Base-by-base conservation (phyloP, 2,329 filamentous ascomycete species). In the Myriosclerotinia curreyana region DNA sequence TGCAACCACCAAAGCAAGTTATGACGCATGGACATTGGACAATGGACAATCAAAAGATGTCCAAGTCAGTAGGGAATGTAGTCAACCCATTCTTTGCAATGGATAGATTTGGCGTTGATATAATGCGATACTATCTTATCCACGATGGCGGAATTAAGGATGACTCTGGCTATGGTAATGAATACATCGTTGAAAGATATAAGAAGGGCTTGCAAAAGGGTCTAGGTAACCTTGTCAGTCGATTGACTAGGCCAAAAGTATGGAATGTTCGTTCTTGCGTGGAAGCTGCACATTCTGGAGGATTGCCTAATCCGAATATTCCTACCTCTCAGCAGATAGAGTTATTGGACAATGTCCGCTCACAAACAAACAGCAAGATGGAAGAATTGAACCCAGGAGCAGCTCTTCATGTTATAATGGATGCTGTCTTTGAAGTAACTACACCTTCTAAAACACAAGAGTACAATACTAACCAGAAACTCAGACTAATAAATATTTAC, bases 1-100 rank as follows among this genome's bases (percentile, higher is more conserved):
- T 98, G 5, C 89, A 91, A 1, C 79, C 90, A 0, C 92, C 95
- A 0, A 88, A 87, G 72, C 86, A 87, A 67, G 84, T 99, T 40
- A 80, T 99, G 2, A 91, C 91, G 60, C 95, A 99, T 74, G 92
- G 89, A 2, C 95, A 99, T 75, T 99, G 96, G 95, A 96, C 92
- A 17, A 87, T 99, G 78, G 91, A 90, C 64, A 86, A 86, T 61
- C 85, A 87, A 70, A 99, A 99, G 77, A 99, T 99, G 93, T 94
- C 93, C 66, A 99, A 99, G 76, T 96, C 91, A 1, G 86, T 89
- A 2, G 95, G 95, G 67, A 97, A 97, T 74, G 94, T 96, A 1
- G 94, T 99, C 51, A 95, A 96, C 73, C 95, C 95, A 0, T 92
- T 96, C 74, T 92, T 92, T 70, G 95, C 95, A 15, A 83, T 98